Evolutionary conservation across 345 rosid species (phyloP).

Genomic region (Arabis hirsuta): DNA sequence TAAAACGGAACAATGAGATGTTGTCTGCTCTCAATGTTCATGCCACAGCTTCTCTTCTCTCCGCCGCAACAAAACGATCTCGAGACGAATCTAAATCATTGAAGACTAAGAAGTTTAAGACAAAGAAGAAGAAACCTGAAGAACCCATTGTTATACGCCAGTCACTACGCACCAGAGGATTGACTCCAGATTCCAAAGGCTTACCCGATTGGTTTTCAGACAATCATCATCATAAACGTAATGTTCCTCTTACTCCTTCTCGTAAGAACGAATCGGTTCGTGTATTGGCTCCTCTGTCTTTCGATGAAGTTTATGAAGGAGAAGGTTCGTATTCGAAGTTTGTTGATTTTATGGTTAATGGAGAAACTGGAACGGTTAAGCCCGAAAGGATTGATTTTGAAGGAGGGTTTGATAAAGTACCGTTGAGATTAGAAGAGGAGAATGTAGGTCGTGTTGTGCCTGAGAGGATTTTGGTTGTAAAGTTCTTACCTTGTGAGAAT

Average conservation of each 20-base stretch:
- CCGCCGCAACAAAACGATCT: slow-evolving; percentile 59
- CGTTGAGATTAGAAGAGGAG: slow-evolving; percentile 55
- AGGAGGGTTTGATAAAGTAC: slow-evolving; percentile 46
- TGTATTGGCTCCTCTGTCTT: slow-evolving; percentile 53
- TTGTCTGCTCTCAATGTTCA: slow-evolving; percentile 75
- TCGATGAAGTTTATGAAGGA: slow-evolving; percentile 55
- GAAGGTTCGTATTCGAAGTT: slow-evolving; percentile 42
- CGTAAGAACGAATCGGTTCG: slow-evolving; percentile 23
- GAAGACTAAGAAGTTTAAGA: slow-evolving; percentile 39
- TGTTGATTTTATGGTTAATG: slow-evolving; percentile 32
- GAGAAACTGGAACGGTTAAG: slow-evolving; percentile 27
- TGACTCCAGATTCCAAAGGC: slow-evolving; percentile 63
- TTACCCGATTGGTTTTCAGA: slow-evolving; percentile 42
- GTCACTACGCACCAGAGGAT: slow-evolving; percentile 71
- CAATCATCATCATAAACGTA: not conserved
- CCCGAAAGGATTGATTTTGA: slow-evolving; percentile 38
- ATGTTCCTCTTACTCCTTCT: not conserved
- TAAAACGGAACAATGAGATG: slow-evolving; percentile 72
- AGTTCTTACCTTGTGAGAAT: slow-evolving; percentile 61
- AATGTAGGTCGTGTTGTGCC: slow-evolving; percentile 72
- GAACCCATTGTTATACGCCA: slow-evolving; percentile 59
- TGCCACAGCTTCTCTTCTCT: slow-evolving; percentile 58
- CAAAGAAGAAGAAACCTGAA: slow-evolving; percentile 57
- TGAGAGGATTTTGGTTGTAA: slow-evolving; percentile 59
- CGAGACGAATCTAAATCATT: slow-evolving; percentile 48